Conservation (phyloP, 2,329 filamentous ascomycete species). For the Cyclaneusma minus region DNA sequence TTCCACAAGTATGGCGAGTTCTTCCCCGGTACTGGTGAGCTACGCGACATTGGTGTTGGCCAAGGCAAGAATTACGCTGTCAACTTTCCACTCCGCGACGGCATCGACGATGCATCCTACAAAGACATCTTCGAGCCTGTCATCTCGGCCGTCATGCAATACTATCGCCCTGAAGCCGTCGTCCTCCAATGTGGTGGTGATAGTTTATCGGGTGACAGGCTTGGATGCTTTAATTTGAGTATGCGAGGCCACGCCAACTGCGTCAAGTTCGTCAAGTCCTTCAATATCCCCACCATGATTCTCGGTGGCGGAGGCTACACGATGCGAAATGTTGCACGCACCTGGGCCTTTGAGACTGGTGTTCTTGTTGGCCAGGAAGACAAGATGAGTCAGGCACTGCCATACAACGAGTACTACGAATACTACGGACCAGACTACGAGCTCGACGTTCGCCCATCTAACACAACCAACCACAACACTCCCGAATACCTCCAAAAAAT, state of each 20-base stretch:
- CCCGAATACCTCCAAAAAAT: conserved; percentile 70
- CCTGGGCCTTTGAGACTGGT: conserved; percentile 95
- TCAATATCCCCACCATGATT: conserved; percentile 74
- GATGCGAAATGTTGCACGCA: conserved; percentile 88
- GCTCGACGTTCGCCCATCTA: conserved; percentile 75
- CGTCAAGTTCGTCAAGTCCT: conserved; percentile 79
- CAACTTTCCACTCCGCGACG: conserved; percentile 83
- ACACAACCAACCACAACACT: conserved; percentile 84
- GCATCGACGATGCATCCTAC: conserved; percentile 82
- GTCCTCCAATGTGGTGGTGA: conserved; percentile 95
- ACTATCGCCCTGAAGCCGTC: conserved; percentile 79
- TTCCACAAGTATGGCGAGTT: conserved; percentile 97
- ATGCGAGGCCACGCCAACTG: conserved; percentile 94
- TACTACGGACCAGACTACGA: conserved; percentile 88
- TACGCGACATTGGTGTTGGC: conserved; percentile 75
- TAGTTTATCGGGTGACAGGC: conserved; percentile 80
- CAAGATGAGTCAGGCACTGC: conserved; percentile 72
- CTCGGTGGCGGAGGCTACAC: conserved; percentile 95
- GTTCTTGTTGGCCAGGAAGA: conserved; percentile 67
- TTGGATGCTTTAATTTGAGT: conserved; percentile 95
- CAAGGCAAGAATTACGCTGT: conserved; percentile 79
- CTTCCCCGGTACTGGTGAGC: conserved; percentile 82
- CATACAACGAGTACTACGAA: conserved; percentile 93
- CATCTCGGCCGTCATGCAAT: conserved; percentile 71
- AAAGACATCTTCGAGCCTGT: conserved; percentile 84